Evolutionary conservation across 345 rosid genomes (phyloP).

Genomic region (Leavenworthia alabamica): DNA sequence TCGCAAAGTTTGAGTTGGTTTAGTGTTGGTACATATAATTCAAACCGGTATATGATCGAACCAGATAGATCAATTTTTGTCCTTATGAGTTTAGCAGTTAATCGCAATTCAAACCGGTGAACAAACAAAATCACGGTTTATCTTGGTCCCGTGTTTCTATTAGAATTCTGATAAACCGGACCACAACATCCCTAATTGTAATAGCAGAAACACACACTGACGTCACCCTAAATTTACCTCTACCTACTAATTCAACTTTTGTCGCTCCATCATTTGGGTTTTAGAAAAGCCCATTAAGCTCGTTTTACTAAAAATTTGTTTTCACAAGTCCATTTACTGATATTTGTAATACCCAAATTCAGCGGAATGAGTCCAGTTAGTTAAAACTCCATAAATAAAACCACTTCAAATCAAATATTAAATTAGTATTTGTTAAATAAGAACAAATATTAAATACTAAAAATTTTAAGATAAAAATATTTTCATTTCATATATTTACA

Average conservation of each 20-base stretch:
- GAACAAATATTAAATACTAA: no score
- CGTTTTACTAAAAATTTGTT: not conserved
- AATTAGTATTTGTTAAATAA: no score
- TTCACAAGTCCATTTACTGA: no score
- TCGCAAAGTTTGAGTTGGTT: no score
- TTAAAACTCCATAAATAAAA: no score
- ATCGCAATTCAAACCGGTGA: not conserved
- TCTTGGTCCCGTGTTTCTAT: not conserved
- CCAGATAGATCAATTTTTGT: not conserved
- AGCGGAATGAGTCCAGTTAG: no score
- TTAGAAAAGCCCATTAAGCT: not conserved
- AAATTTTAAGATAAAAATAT: no score
- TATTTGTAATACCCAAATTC: no score
- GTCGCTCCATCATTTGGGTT: not conserved
- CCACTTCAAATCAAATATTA: no score
- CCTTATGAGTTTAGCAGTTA: not conserved
- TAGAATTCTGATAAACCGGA: not conserved
- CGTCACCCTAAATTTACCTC: constrained; percentile 37
- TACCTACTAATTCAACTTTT: constrained; percentile 37
- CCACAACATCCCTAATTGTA: not conserved
- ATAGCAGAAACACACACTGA: constrained; percentile 6
- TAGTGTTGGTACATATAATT: no score
- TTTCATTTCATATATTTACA: no score
- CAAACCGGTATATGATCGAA: no score
- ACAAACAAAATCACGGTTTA: not conserved